Percentiles rank a stretch among this genome's conserved stretches.
These are phyloP conservation scores for Vigna reflexopilosa DNA, from an alignment of 306 rosid species.

Conservation along the genomic window DNA sequence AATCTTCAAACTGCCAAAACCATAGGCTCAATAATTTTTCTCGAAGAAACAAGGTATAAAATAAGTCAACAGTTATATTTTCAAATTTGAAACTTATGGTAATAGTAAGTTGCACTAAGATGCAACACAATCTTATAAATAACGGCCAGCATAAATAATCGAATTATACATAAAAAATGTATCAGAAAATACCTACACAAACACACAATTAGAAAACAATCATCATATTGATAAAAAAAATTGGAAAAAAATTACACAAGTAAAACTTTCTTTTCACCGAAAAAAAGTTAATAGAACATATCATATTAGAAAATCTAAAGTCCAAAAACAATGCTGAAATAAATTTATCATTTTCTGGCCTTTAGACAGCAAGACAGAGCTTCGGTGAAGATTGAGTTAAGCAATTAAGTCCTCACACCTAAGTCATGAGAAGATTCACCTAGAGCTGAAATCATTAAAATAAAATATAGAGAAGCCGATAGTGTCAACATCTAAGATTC, in stretches of 20 bases:
- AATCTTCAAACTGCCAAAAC: slow-evolving; percentile 29
- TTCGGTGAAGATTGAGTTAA: slow-evolving; percentile 33
- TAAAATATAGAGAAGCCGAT: slow-evolving; percentile 39
- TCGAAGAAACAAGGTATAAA: slow-evolving; percentile 7
- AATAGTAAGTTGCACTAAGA: slow-evolving; percentile 20
- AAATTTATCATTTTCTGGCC: slow-evolving; percentile 35
- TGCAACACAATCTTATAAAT: slow-evolving; percentile 26
- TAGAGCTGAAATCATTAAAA: slow-evolving; percentile 35
- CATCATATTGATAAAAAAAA: slow-evolving; percentile 11
- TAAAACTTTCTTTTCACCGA: slow-evolving; percentile 14
- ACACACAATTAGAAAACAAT: slow-evolving; percentile 23
- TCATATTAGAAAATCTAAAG: not conserved
- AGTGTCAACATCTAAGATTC: slow-evolving; percentile 17
- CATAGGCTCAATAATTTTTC: not conserved
- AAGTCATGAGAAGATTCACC: slow-evolving; percentile 20
- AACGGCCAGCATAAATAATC: slow-evolving; percentile 4
- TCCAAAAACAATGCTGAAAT: slow-evolving; percentile 22
- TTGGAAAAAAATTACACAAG: slow-evolving; percentile 4
- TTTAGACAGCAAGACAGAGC: slow-evolving; percentile 26
- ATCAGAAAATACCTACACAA: slow-evolving; percentile 18
- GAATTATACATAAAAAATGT: slow-evolving; percentile 2
- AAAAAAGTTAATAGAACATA: slow-evolving; percentile 25
- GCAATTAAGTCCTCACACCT: not conserved
- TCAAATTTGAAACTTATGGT: slow-evolving; percentile 29
- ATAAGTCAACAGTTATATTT: slow-evolving; percentile 24